phyloP scores from a whole-genome alignment of 2,329 filamentous ascomycete species.

The Metarhizium sp. region DNA sequence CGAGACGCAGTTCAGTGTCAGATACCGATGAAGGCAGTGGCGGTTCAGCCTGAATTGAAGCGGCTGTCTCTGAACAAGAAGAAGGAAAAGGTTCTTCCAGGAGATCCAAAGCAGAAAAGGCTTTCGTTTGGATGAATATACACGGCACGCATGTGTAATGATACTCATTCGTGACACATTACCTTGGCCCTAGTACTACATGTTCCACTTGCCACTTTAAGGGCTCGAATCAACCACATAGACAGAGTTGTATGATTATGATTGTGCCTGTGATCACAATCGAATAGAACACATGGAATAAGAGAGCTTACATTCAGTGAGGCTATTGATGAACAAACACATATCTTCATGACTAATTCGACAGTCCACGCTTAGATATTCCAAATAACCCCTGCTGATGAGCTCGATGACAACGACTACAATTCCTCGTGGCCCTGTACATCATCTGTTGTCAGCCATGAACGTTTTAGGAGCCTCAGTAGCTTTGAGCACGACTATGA shows the following conservation, averaged over 20 bases:
- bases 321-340: not conserved
- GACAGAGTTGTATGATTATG: not conserved
- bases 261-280: not conserved
- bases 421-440: conserved; percentile 51
- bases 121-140: conserved; percentile 37
- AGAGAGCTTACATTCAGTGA: not conserved
- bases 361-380: not conserved
- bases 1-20: conserved; percentile 64
- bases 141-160: not conserved
- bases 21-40: conserved; percentile 13
- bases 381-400: not conserved
- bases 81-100: conserved; percentile 21
- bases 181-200: not conserved
- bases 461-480: conserved; percentile 35
- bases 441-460: conserved; percentile 44
- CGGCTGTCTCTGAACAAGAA: conserved; percentile 28
- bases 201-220: not conserved
- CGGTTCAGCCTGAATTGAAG: conserved; percentile 28
- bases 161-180: not conserved
- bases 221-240: not conserved
- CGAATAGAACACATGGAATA: not conserved
- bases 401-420: conserved; percentile 19
- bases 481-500: conserved; percentile 12
- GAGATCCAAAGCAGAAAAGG: conserved; percentile 41
- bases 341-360: not conserved